Conservation (phyloP, 345 rosid species). For the Eucalyptus paniculata region DNA sequence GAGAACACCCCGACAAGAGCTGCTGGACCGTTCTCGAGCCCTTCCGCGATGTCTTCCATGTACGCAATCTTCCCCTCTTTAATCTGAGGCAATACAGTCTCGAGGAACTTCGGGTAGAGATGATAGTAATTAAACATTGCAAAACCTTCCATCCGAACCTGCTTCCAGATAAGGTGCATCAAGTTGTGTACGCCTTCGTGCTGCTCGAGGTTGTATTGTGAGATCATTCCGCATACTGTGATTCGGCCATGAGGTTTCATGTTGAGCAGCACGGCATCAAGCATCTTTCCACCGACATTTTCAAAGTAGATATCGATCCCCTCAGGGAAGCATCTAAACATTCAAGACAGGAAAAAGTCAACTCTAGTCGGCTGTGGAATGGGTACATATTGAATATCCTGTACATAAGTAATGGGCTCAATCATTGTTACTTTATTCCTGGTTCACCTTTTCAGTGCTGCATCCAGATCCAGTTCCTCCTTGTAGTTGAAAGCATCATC, state of each 20-base stretch:
- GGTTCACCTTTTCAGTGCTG: conserved; percentile 31
- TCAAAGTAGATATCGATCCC: background rate
- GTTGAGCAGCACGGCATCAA: conserved; percentile 6
- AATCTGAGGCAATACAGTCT: conserved; percentile 1
- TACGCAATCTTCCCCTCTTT: conserved; percentile 5
- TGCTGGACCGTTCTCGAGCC: conserved; percentile 5
- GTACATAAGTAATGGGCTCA: background rate
- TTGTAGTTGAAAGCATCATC: conserved; percentile 56
- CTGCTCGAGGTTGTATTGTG: conserved; percentile 7
- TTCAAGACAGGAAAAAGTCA: background rate
- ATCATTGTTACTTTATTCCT: background rate
- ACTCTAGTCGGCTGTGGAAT: background rate
- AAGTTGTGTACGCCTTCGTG: conserved; percentile 13
- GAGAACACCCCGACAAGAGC: conserved; percentile 8
- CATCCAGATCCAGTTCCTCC: conserved; percentile 18
- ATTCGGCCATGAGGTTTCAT: conserved; percentile 7
- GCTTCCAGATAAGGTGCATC: background rate
- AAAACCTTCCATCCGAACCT: conserved; percentile 17
- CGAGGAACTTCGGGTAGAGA: conserved; percentile 4
- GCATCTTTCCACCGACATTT: background rate
- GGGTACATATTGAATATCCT: background rate
- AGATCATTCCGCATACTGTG: conserved; percentile 6
- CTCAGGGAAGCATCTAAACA: background rate
- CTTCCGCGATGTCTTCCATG: conserved; percentile 12
- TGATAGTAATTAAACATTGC: background rate